Evolutionary conservation across 2,329 filamentous ascomycete species (phyloP), one percentile per base, ranked within the genome.

Genomic region (Monosporascus sp.): DNA sequence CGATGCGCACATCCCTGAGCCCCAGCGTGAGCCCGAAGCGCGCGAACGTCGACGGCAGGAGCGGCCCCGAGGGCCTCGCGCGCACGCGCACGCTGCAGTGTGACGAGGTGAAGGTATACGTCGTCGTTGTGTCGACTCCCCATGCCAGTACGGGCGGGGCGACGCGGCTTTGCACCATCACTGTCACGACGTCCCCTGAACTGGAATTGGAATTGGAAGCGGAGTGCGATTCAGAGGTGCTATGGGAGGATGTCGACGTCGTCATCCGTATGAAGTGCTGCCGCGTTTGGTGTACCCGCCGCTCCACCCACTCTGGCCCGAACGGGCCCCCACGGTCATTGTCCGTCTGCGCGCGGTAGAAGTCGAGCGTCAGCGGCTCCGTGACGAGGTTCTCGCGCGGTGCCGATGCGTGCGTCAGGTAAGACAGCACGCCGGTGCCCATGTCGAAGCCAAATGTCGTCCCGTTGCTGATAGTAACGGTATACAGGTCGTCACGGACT

Each of bases 331-430:
- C 78, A 4, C 74, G 72, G 63, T 88, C 85, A 63, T 88, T 88
- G 68, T 88, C 83, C 0, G 84, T 88, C 38, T 79, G 74, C 0
- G 85, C 80, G 39, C 85, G 83, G 72, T 84, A 87, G 64, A 88
- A 80, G 56, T 76, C 75, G 41, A 85, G 71, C 2, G 68, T 58
- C 2, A 77, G 60, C 1, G 77, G 75, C 31, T 72, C 63, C 4
- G 72, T 73, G 48, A 81, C 70, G 27, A 79, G 61, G 57, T 77
- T 75, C 24, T 56, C 52, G 7, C 63, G 47, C 0, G 65, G 61
- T 3, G 58, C 51, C 3, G 54, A 49, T 2, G 64, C 58, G 14
- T 74, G 68, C 14, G 64, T 69, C 68, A 78, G 75, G 50, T 69
- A 75, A 5, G 63, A 64, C 11, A 80, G 65, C 2, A 63, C 66